Evolutionary conservation across 1,284 basidiomycete species (phyloP), one percentile per base, ranked within the genome.

Genomic region (Mycena sp.): DNA sequence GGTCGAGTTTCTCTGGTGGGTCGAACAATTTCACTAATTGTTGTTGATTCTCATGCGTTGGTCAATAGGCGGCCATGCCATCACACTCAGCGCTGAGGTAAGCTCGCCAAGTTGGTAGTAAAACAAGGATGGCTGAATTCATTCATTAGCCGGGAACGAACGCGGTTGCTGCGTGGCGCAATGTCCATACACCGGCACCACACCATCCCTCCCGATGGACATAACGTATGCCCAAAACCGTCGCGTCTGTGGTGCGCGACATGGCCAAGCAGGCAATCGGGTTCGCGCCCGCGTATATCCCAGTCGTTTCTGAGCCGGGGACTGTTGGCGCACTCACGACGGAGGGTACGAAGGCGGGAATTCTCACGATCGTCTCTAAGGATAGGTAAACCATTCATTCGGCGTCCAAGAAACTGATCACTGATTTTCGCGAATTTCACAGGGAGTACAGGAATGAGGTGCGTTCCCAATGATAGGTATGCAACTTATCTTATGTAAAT

Each of bases 261-360:
- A 37, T 72, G 2, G 21, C 75, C 16, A 75, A 74, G 44, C 77
- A 78, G 63, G 50, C 70, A 1, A 12, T 80, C 1, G 77, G 77
- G 0, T 53, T 78, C 14, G n/a, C 60, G 1, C 78, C 79, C 4
- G 44, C 71, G n/a, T 80, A 79, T 55, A 76, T 80, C n/a, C 74
- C 73, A 38, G 61, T 72, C 52, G 71, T 70, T 25, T 62, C 71
- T 7, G 65, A 68, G 26, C 72, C 73, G 1, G 69, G 69, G 12
- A 45, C 60, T 25, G 60, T 72, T n/a, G 74, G 68, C 10, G 70
- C 63, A 2, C 60, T 75, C 19, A 69, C 70, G 2, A 63, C 65
- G 2, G 51, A 58, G 7, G 70, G 71, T 4, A 59, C 69, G 2
- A 46, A 63, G 6, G 38, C 58, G 19, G 72, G 73, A 1, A 56